These are phyloP conservation scores for Neoascochyta sp. DNA, from an alignment of 2,329 filamentous ascomycete species.

Conservation along the genomic window DNA sequence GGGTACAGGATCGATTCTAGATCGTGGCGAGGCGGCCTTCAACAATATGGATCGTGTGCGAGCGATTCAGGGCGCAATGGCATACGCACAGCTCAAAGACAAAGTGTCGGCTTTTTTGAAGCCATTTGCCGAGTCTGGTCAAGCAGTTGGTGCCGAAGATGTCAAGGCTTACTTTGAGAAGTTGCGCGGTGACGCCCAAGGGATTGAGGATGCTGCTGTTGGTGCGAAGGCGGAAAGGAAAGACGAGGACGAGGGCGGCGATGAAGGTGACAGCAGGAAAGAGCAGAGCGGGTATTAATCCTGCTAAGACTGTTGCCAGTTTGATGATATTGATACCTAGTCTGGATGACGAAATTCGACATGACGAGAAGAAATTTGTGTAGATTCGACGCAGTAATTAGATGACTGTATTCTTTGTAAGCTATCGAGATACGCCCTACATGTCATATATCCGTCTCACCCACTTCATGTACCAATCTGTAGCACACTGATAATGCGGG, in stretches of 20 bases:
- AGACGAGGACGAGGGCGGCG: conserved; percentile 27
- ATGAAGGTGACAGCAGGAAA: conserved; percentile 27
- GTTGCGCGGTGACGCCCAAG: conserved; percentile 79
- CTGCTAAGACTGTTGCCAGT: neutral
- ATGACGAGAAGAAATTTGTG: too few relatives aligned
- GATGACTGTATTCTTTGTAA: too few relatives aligned
- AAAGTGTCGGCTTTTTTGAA: conserved; percentile 93
- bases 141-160: conserved; percentile 87
- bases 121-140: conserved; percentile 87
- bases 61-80: conserved; percentile 94
- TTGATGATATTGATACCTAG: conserved; percentile 2
- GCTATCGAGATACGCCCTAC: too few relatives aligned
- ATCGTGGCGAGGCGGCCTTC: conserved; percentile 87
- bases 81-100: conserved; percentile 93
- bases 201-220: conserved; percentile 48
- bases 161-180: conserved; percentile 97
- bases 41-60: conserved; percentile 88
- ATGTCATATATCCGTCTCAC: too few relatives aligned
- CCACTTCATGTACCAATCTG: too few relatives aligned
- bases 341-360: conserved; percentile 1
- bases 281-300: conserved; percentile 42
- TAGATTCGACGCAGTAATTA: too few relatives aligned
- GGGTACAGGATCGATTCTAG: conserved; percentile 78
- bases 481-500: too few relatives aligned
- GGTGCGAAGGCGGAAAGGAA: conserved; percentile 27